phyloP scores from a whole-genome alignment of 345 rosid species.

The Draba incana region DNA sequence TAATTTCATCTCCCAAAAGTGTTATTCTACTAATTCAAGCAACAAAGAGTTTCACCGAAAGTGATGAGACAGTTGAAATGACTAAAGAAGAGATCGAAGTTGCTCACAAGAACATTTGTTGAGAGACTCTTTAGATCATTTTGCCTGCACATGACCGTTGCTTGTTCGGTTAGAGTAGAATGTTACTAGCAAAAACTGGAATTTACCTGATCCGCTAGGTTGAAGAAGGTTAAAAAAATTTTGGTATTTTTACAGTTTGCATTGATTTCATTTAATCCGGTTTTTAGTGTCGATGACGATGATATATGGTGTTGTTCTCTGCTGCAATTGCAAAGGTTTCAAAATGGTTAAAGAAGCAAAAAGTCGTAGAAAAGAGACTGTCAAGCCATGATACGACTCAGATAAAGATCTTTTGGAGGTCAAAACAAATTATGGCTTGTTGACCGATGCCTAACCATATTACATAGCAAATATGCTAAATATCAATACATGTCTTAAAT shows the following conservation, averaged over 20 bases:
- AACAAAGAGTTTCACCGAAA: no score
- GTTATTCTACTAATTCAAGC: no score
- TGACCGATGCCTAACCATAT: no score
- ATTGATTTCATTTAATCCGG: no score
- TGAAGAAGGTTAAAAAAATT: not conserved
- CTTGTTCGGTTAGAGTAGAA: not conserved
- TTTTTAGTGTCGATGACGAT: no score
- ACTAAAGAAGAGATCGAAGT: slow-evolving; percentile 80
- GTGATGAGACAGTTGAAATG: slow-evolving; percentile 91
- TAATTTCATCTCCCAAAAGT: no score
- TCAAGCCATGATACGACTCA: slow-evolving; percentile 76
- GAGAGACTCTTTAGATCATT: slow-evolving; percentile 32
- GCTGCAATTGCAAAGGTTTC: slow-evolving; percentile 93
- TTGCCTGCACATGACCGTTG: not conserved
- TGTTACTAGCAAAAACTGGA: not conserved
- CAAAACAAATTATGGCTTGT: no score
- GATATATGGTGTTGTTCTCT: slow-evolving; percentile 65
- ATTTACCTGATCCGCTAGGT: not conserved
- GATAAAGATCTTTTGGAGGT: no score
- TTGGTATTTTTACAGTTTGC: no score
- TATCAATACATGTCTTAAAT: no score
- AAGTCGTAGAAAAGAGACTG: slow-evolving; percentile 82
- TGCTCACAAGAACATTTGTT: slow-evolving; percentile 54
- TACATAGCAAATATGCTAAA: no score
- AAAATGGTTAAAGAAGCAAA: slow-evolving; percentile 74